Base-by-base conservation (phyloP, 495 filamentous ascomycete genomes). In the Tirmania nivea region DNA sequence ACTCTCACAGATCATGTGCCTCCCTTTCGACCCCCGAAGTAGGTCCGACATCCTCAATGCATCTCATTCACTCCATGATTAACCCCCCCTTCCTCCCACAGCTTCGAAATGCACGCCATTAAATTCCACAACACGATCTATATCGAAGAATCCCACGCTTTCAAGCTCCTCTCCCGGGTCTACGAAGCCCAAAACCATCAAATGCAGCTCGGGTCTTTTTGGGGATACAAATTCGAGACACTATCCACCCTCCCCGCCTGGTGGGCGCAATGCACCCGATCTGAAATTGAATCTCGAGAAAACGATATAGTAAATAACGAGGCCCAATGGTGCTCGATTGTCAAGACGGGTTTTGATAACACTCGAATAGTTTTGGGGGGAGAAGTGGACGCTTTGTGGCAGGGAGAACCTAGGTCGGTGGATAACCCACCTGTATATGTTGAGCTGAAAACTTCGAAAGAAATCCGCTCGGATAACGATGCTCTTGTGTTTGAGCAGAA, bases 181-280 rank as follows among this genome's bases (percentile, higher is more conserved):
- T 7, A 31, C 25, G 4, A 7, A 1, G 34, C 10, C 8, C 12
- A 19, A 69, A 72, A 67, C 60, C 73, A 54, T 70, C 83, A 54
- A 20, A 73, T 82, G 62, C 66, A 71, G 9, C 47, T 69, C 19
- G 75, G 76, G 73, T 61, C 66, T 4, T 84, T 69, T 60, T 82
- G 79, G 90, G 86, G 90, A 19, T 96, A 96, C 69, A 96, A 96
- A 66, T 99, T 99, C 59, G 90, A 99, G 66, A 80, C 83, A 1
- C 66, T 99, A 1, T 80, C 77, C 35, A 76, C 88, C 14, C 66
- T 96, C 3, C 78, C 80, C 7, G 64, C 73, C 3, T 73, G 77
- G 5, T 94, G 86, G 84, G 78, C 75, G 49, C 69, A 77, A 36
- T 78, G 77, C 7, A 67, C 76, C 2, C 75, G 85, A 48, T 77